Evolutionary conservation across 73 alveolate species (phyloP), one percentile per base, ranked within the genome.

Genomic region (Paraurostyla sp.): DNA sequence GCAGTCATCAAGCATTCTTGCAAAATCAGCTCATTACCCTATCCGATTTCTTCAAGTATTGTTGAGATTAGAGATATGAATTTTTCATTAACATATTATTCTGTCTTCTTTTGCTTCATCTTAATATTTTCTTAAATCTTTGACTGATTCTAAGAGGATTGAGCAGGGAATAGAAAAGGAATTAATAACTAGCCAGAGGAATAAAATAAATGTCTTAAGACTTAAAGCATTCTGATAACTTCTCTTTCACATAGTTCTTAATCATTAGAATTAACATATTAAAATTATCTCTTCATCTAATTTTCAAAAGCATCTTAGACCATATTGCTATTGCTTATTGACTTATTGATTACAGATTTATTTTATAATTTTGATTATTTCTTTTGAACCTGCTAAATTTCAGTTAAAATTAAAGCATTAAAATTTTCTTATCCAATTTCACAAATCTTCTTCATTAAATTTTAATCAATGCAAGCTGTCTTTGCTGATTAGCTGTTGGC

Each of bases 231-330:
- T 59, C 94, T 75, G 20, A 57, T 18, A 0, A 49, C 62, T 58
- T 88, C 94, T 58, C 87, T 42, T 54, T 88, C 94, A 71, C 91
- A 76, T 20, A 38, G 50, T 22, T 35, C 69, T 13, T 32, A 33
- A 51, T 76, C 88, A 30, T 52, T 49, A 15, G 69, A n/a, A 25
- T 51, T 52, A 32, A 51, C 88, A 51, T 76, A 76, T 32, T 76
- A 50, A 60, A 50, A 76, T n/a, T 51, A 6, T 51, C 88, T 76
- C 46, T 76, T 46, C 62, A 76, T 76, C 60, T 76, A 23, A 27
- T 59, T 46, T 16, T 76, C 88, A 51, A 76, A 76, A 13, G 42
- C 62, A 22, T 27, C 22, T 22, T 46, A 36, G 22, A 51, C 25
- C 52, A 29, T 52, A 4, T 52, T 43, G 49, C 43, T 43, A 45